Evolutionary conservation across 2,329 filamentous ascomycete genomes (phyloP).

Genomic region (Karstenula rhodostoma): DNA sequence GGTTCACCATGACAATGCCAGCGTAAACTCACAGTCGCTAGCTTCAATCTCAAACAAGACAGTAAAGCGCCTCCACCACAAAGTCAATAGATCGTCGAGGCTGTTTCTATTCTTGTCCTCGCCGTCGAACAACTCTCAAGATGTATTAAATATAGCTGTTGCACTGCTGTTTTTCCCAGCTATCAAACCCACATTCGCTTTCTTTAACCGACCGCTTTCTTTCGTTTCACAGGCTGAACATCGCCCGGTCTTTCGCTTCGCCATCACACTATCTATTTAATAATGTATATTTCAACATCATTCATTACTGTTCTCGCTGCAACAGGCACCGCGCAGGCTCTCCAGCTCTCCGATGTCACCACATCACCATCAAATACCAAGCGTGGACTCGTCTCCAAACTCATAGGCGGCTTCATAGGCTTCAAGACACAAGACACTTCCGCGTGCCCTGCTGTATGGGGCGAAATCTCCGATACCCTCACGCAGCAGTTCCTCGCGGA

Average conservation of each 20-base stretch:
- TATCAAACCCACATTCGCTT: constrained; percentile 17
- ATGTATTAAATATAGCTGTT: constrained; percentile 32
- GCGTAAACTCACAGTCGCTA: constrained; percentile 16
- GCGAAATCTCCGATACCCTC: constrained; percentile 41
- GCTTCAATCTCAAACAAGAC: constrained; percentile 19
- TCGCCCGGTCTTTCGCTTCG: constrained; percentile 19
- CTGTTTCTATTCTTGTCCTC: constrained; percentile 25
- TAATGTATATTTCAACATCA: constrained; percentile 47
- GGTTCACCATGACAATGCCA: constrained; percentile 25
- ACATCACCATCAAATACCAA: constrained; percentile 25
- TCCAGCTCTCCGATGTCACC: constrained; percentile 31
- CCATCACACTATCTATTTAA: constrained; percentile 17
- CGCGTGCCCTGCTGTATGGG: constrained; percentile 43
- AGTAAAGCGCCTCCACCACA: constrained; percentile 6
- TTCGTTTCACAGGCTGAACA: constrained; percentile 7
- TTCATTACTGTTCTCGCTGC: constrained; percentile 36
- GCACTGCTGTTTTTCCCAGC: constrained; percentile 15
- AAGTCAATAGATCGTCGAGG: constrained; percentile 17
- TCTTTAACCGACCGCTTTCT: constrained; percentile 20
- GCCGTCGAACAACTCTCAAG: constrained; percentile 11
- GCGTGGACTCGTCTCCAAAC: constrained; percentile 21
- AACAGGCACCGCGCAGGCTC: constrained; percentile 35
- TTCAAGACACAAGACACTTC: constrained; percentile 5
- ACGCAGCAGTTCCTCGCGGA: constrained; percentile 43
- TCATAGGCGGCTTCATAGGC: constrained; percentile 10